These are phyloP conservation scores for Epichloe bromicola DNA, from an alignment of 2,329 filamentous ascomycete species.

Conservation along the genomic window DNA sequence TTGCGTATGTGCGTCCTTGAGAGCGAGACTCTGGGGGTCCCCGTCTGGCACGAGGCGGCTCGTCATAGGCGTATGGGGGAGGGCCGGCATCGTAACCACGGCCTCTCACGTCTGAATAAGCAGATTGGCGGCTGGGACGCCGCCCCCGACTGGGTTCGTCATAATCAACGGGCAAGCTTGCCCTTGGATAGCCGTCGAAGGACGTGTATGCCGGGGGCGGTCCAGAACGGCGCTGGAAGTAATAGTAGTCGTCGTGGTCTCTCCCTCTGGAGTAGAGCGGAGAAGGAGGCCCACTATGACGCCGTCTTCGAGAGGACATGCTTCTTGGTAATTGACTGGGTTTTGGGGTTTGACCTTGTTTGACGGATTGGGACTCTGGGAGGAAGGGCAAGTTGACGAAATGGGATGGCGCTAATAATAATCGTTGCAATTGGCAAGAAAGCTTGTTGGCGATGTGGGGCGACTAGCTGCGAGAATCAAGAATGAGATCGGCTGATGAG, in stretches of 20 bases:
- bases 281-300: constrained; percentile 1
- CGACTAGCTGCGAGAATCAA: not conserved
- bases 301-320: constrained; percentile 2
- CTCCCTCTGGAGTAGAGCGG: not conserved
- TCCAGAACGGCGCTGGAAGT: not conserved
- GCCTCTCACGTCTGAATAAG: not conserved
- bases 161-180: not conserved
- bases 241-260: not conserved
- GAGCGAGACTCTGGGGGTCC: not conserved
- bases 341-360: not conserved
- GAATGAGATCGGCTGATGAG: not conserved
- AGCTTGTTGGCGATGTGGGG: not conserved
- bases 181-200: not conserved
- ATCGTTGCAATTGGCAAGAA: not conserved
- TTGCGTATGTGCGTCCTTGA: not conserved
- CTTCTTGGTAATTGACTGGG: not conserved
- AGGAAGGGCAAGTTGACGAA: not conserved
- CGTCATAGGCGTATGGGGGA: not conserved
- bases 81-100: not conserved
- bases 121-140: not conserved
- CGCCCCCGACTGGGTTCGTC: not conserved
- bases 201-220: not conserved
- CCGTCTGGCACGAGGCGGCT: not conserved
- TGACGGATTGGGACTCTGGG: not conserved
- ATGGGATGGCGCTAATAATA: not conserved